Evolutionary conservation across 2,329 filamentous ascomycete species (phyloP), one percentile per base, ranked within the genome.

Genomic region (Pseudopithomyces chartarum): DNA sequence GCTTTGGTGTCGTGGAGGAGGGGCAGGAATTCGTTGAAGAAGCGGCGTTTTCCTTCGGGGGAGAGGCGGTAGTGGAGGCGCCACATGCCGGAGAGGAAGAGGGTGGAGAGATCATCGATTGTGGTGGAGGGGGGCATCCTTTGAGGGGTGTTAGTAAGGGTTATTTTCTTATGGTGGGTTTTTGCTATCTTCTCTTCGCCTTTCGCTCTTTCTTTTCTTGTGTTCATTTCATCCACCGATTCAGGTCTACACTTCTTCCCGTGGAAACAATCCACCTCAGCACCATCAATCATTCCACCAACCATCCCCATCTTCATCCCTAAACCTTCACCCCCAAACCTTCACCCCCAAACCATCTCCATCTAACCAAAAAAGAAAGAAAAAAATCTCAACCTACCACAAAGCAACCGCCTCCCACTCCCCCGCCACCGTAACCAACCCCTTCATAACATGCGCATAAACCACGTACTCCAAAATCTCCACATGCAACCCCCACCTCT

Each of bases 331-430:
- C 26, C 4, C 26, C 26, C 8, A 4, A 5, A 29, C 26, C 4
- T 8, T 29, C 26, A 29, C 26, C 26, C 8, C 26, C 26, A 29
- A 29, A 4, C 8, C 26, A 29, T 29, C 26, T 8, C 26, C 8
- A 29, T 29, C 26, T 29, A 29, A 29, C 4, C 26, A 29, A 29
- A n/a, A n/a, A 40, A 20, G 45, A 11, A 29, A 20, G 22, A 8
- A 20, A 15, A 38, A 13, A 17, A 15, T n/a, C 11, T 40, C 39
- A 8, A 81, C 85, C 71, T 80, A 92, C 90, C 91, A 95, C 51
- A 95, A 80, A 55, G 90, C 90, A 53, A 95, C 87, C 61, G 86
- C 88, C 63, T 91, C 90, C 69, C 90, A 91, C 69, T 92, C 85
- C 17, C 91, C 91, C 59, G 90, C 86, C 54, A 88, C 87, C 44